phyloP scores from a whole-genome alignment of 2,329 filamentous ascomycete genomes.

The Hirsutella minnesotensis region DNA sequence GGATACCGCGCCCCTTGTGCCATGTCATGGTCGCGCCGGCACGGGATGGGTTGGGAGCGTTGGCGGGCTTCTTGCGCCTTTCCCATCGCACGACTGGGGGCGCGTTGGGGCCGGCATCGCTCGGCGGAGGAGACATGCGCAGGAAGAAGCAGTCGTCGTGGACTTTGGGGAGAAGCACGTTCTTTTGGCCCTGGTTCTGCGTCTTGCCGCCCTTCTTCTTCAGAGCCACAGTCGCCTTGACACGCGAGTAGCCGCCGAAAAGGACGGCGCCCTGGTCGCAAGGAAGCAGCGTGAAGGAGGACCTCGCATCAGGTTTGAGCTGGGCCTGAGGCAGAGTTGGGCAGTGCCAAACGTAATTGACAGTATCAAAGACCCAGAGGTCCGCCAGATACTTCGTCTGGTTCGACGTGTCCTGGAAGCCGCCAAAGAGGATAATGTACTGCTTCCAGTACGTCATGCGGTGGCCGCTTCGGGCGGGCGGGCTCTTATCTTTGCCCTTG shows the following conservation, averaged over 20 bases:
- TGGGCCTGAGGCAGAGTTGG: constrained; percentile 65
- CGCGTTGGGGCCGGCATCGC: constrained; percentile 53
- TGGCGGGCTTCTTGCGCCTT: constrained; percentile 81
- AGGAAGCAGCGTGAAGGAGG: constrained; percentile 83
- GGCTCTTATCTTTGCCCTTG: constrained; percentile 63
- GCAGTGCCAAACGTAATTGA: constrained; percentile 73
- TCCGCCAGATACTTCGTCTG: constrained; percentile 90
- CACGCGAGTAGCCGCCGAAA: constrained; percentile 86
- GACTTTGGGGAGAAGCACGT: constrained; percentile 72
- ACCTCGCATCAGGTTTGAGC: constrained; percentile 80
- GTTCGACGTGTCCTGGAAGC: constrained; percentile 93
- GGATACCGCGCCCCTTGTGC: constrained; percentile 84
- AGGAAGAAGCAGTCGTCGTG: constrained; percentile 95
- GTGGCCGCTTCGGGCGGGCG: constrained; percentile 80
- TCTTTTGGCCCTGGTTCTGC: constrained; percentile 49
- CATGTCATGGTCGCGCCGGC: constrained; percentile 89
- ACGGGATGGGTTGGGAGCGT: constrained; percentile 69
- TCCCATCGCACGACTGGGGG: constrained; percentile 80
- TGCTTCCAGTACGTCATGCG: constrained; percentile 97
- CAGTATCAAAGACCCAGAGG: constrained; percentile 89
- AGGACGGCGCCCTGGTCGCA: constrained; percentile 83
- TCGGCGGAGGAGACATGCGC: constrained; percentile 59
- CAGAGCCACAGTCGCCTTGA: constrained; percentile 58
- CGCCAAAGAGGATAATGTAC: constrained; percentile 90
- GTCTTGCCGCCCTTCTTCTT: constrained; percentile 50